Conservation (phyloP, 164 flowering plant genomes). For the Buxus sempervirens region DNA sequence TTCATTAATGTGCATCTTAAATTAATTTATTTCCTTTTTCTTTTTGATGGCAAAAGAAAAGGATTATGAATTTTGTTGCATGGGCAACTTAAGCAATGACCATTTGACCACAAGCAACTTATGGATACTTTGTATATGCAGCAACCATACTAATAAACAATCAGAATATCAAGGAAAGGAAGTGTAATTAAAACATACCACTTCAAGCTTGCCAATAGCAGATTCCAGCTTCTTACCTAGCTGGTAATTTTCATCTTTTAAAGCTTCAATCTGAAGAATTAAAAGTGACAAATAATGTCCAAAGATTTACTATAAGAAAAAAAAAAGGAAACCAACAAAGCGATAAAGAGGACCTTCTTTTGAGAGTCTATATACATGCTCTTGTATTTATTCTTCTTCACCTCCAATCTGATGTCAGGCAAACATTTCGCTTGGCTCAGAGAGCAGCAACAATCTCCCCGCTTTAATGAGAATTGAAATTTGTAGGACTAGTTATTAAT, state of each 20-base stretch:
- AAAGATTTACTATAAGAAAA: neutral
- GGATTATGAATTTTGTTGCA: no score
- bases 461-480: neutral
- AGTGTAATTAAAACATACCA: constrained; percentile 22
- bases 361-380: constrained; percentile 34
- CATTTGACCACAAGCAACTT: no score
- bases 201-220: constrained; percentile 37
- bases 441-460: constrained; percentile 13
- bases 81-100: no score
- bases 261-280: constrained; percentile 33
- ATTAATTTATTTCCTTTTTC: no score
- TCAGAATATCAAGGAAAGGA: neutral
- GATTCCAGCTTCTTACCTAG: constrained; percentile 32
- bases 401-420: constrained; percentile 4
- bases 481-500: neutral
- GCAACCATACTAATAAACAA: no score
- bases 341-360: constrained; percentile 37
- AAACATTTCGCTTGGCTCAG: neutral
- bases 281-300: neutral
- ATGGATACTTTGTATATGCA: no score
- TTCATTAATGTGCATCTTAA: no score
- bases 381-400: constrained; percentile 19
- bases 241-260: constrained; percentile 32
- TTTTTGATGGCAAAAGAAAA: no score
- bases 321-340: neutral